phyloP scores from a whole-genome alignment of 225 moss, liverwort and hornwort species.

The Sphagnum tenellum region DNA sequence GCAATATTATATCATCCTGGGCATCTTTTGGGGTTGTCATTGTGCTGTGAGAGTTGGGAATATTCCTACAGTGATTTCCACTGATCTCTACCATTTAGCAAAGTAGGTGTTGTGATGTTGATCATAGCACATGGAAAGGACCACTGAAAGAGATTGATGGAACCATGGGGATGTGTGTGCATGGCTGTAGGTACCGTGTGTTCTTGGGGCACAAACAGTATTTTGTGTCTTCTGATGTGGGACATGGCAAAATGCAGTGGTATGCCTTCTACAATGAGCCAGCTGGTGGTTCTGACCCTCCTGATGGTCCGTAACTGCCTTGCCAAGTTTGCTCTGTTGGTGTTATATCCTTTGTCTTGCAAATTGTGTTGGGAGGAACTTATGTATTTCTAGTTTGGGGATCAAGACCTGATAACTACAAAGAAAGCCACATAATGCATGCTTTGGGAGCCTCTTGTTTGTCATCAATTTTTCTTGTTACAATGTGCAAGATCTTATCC shows the following conservation, averaged over 20 bases:
- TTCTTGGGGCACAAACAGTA: constrained; percentile 94
- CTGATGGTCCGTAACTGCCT: constrained; percentile 39
- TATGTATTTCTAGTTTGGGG: too few species aligned
- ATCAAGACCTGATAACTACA: too few species aligned
- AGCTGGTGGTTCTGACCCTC: constrained; percentile 78
- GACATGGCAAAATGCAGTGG: constrained; percentile 97
- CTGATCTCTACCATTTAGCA: neutral
- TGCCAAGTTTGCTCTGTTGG: neutral
- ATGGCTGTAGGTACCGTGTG: constrained; percentile 49
- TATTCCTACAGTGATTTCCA: neutral
- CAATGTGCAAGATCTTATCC: too few species aligned
- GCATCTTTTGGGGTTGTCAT: too few species aligned
- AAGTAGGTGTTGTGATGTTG: neutral
- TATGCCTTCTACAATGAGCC: constrained; percentile 97
- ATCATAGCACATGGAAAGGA: neutral
- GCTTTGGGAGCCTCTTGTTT: too few species aligned
- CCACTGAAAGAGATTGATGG: neutral
- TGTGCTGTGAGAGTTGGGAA: too few species aligned
- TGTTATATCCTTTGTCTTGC: too few species aligned
- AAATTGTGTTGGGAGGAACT: too few species aligned
- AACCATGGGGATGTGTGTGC: neutral
- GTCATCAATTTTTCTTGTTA: too few species aligned
- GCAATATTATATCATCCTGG: too few species aligned
- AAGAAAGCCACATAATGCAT: too few species aligned
- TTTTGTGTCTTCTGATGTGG: constrained; percentile 95